Evolutionary conservation across 176 grass and related monocot genomes (phyloP).

Genomic region (Eremochloa ophiuroides): DNA sequence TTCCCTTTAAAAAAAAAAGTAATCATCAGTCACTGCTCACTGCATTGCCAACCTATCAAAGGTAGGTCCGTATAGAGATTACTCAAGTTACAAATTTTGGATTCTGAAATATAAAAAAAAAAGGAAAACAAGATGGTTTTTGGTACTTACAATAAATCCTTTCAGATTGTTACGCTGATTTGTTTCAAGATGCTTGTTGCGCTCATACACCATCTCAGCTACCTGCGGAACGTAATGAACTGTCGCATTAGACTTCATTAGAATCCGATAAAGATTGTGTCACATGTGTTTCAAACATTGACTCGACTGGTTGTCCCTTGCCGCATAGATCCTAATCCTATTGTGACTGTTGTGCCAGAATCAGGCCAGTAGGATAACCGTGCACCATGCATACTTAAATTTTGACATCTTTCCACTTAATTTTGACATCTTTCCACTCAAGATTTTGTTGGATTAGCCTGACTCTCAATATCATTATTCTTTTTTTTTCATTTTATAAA

Average conservation of each 20-base stretch:
- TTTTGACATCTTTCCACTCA: too few species aligned
- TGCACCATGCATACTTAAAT: background rate
- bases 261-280: background rate
- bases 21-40: constrained; percentile 65
- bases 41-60: constrained; percentile 70
- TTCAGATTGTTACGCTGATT: constrained; percentile 55
- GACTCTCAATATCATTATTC: background rate
- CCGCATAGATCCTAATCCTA: background rate
- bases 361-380: background rate
- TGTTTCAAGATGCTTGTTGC: constrained; percentile 44
- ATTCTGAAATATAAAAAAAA: background rate
- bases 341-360: background rate
- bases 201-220: constrained; percentile 69
- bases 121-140: background rate
- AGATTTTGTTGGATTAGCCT: background rate
- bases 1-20: too few species aligned
- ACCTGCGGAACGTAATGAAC: constrained; percentile 87
- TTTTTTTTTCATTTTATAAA: too few species aligned
- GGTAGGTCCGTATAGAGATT: background rate
- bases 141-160: constrained; percentile 68
- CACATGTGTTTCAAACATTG: constrained; percentile 14
- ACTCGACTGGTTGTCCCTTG: background rate
- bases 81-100: background rate
- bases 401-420: background rate
- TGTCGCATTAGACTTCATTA: constrained; percentile 23